phyloP scores from a whole-genome alignment of 176 grass and related monocot genomes.

The Carex myosuroides region DNA sequence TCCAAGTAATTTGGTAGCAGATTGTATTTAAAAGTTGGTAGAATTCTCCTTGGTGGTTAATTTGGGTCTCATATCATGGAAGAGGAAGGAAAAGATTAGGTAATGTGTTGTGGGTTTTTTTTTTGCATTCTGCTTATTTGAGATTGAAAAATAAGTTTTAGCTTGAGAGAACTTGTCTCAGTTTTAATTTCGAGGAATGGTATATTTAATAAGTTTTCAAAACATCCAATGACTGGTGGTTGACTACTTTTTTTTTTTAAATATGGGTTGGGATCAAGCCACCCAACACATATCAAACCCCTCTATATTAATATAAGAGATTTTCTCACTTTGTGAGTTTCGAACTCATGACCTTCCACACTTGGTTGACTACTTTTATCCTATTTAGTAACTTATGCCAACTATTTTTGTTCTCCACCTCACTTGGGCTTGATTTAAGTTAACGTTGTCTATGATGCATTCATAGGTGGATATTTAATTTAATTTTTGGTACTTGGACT shows the following conservation, averaged over 20 bases:
- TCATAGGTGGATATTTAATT: neutral
- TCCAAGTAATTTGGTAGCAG: neutral
- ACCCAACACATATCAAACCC: no score
- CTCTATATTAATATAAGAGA: no score
- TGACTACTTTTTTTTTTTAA: neutral
- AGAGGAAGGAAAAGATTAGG: neutral
- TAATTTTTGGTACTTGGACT: neutral
- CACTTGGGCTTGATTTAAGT: neutral
- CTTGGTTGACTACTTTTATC: neutral
- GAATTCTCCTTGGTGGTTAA: constrained; percentile 14
- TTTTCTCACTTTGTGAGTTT: no score
- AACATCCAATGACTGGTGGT: neutral
- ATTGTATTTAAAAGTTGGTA: neutral
- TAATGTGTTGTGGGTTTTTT: neutral
- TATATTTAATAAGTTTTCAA: constrained; percentile 18
- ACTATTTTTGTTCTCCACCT: neutral
- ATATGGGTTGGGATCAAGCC: no score
- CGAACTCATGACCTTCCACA: no score
- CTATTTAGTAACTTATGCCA: neutral
- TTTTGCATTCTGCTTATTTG: constrained; percentile 10
- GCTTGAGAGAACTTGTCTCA: constrained; percentile 5
- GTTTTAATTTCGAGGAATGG: neutral
- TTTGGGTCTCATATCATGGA: constrained; percentile 9
- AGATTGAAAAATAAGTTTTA: constrained; percentile 13
- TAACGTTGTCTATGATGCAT: neutral